These are phyloP conservation scores for Erodium trifolium DNA, from an alignment of 441 rosid genomes.

Conservation along the genomic window DNA sequence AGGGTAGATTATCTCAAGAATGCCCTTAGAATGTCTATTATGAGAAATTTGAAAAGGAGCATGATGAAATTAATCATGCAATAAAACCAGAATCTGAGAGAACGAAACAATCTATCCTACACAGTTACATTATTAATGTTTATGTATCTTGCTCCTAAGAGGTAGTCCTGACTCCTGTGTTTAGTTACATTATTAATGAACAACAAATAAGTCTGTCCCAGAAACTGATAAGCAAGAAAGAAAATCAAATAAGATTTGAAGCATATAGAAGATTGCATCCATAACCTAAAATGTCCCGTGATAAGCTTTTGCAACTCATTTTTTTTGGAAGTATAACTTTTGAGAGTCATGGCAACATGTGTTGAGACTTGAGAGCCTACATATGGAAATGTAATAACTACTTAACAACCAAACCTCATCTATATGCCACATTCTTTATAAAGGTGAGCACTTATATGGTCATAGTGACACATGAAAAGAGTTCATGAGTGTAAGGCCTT, in stretches of 20 bases:
- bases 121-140: no score
- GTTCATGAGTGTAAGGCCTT: neutral
- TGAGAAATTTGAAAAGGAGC: neutral
- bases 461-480: no score
- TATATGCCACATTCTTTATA: no score
- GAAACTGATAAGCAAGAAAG: neutral
- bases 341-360: neutral
- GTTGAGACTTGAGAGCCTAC: neutral
- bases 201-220: neutral
- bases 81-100: neutral
- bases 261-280: neutral
- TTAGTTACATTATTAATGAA: neutral
- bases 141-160: neutral
- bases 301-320: neutral
- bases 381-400: no score
- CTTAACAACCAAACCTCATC: no score
- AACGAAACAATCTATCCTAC: neutral
- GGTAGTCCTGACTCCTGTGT: neutral
- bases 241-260: neutral
- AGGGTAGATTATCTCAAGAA: neutral
- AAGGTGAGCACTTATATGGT: no score
- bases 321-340: neutral
- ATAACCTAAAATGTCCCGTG: neutral
- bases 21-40: neutral
- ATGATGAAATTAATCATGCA: neutral